Base-by-base conservation (phyloP, 805 yeast genomes). In the Pichia manshurica region DNA sequence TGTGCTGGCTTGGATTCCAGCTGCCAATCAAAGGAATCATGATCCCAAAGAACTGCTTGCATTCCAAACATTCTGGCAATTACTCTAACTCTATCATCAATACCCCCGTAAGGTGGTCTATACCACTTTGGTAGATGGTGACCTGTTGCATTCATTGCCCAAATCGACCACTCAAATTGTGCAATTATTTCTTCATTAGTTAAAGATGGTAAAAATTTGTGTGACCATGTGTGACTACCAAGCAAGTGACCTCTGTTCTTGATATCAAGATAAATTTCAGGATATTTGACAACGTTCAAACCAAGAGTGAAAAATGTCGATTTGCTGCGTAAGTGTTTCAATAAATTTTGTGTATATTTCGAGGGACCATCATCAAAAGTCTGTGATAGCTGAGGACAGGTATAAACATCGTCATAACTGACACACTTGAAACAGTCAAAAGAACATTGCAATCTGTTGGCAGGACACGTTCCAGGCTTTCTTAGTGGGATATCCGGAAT, bases 111-210 rank as follows among this genome's bases (percentile, higher is more conserved):
- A 1, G 99, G 99, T 0, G 99, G 99, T 55, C 99, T 76, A 64
- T 86, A 91, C 86, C 91, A 91, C 59, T 83, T 84, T 6, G 99
- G 99, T 9, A 86, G 62, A 58, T 89, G 90, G 23, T 81, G 72
- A 0, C 87, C 86, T 0, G 97, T 89, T 1, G 96, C 96, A 68
- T 91, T 90, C 89, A 90, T 87, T 5, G 97, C 96, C 97, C 97
- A 91, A 29, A 88, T 80, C 1, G 95, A 82, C 99, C 99, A 91
- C 64, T 90, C 83, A 34, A 91, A 67, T 62, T 91, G 96, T 0
- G 97, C 96, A 47, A 85, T 80, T 17, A 91, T 79, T 52, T 87
- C 78, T 65, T 88, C 91, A 61, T 89, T 89, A 21, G 80, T 65
- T 47, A 90, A 70, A 1, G 81, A 65, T 2, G 97, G 96, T 51